Conservation (phyloP, 257 asterid genomes). For the Buddleja alternifolia region DNA sequence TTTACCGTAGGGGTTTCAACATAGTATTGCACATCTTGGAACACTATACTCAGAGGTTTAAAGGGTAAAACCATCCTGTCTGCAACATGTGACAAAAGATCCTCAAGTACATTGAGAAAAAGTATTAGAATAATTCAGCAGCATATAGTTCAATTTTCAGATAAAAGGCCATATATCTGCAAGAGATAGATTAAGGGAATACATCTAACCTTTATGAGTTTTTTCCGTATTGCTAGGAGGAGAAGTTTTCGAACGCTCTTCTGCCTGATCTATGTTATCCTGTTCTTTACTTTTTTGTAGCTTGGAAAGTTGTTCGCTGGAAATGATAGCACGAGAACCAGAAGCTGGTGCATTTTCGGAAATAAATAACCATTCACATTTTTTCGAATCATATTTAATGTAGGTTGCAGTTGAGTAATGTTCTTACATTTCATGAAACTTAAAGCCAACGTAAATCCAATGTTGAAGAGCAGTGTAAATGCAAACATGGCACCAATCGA, state of each 20-base stretch:
- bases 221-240: slow-evolving; percentile 14
- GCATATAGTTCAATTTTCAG: not conserved
- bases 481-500: slow-evolving; percentile 56
- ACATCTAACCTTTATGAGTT: slow-evolving; percentile 12
- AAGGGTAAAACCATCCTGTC: slow-evolving; percentile 71
- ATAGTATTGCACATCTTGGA: slow-evolving; percentile 59
- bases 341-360: slow-evolving; percentile 33
- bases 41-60: slow-evolving; percentile 53
- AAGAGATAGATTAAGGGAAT: not conserved
- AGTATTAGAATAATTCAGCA: too few relatives aligned
- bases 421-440: slow-evolving; percentile 52
- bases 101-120: too few relatives aligned
- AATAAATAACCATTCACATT: not conserved
- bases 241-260: slow-evolving; percentile 22
- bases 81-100: slow-evolving; percentile 25
- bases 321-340: slow-evolving; percentile 38
- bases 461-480: slow-evolving; percentile 42
- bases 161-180: not conserved
- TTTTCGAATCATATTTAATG: not conserved
- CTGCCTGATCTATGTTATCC: not conserved
- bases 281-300: slow-evolving; percentile 24
- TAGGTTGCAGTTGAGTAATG: not conserved
- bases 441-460: slow-evolving; percentile 54
- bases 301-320: slow-evolving; percentile 38
- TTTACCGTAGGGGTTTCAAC: slow-evolving; percentile 57